Percentiles rank a stretch among this genome's conserved stretches.
Evolutionary conservation across 108 stramenopile species (phyloP).

Genomic region (Cyclotella sp.): DNA sequence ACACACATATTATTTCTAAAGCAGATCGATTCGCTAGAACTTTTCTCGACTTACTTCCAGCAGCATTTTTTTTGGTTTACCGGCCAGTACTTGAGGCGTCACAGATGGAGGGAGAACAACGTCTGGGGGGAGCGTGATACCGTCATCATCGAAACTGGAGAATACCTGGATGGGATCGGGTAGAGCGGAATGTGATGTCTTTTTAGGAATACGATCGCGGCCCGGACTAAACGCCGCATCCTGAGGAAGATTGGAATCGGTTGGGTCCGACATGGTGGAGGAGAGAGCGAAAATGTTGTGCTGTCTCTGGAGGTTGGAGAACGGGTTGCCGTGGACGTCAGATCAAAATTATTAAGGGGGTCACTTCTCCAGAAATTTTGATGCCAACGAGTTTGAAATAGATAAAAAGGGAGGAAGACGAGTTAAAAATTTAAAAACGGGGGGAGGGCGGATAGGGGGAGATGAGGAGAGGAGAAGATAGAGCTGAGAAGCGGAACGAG

Average conservation of each 20-base stretch:
- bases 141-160: background rate
- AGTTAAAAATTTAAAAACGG: no score
- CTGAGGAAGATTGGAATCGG: conserved; percentile 6
- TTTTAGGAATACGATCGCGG: conserved; percentile 13
- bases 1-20: background rate
- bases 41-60: conserved; percentile 23
- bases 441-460: no score
- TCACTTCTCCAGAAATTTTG: no score
- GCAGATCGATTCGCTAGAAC: background rate
- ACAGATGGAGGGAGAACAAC: conserved; percentile 39
- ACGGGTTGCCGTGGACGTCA: no score
- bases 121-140: conserved; percentile 24
- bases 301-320: background rate
- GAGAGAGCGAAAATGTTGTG: background rate
- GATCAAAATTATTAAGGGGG: no score
- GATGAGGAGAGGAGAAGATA: no score
- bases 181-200: background rate
- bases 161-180: conserved; percentile 1
- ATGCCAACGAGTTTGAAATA: no score
- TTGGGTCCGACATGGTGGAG: background rate
- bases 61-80: conserved; percentile 21
- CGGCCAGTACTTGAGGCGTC: conserved; percentile 34
- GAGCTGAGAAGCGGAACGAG: no score
- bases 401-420: no score
- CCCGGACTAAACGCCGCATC: conserved; percentile 3